phyloP scores from a whole-genome alignment of 2,329 filamentous ascomycete species.

The Calonectria ilicicola region DNA sequence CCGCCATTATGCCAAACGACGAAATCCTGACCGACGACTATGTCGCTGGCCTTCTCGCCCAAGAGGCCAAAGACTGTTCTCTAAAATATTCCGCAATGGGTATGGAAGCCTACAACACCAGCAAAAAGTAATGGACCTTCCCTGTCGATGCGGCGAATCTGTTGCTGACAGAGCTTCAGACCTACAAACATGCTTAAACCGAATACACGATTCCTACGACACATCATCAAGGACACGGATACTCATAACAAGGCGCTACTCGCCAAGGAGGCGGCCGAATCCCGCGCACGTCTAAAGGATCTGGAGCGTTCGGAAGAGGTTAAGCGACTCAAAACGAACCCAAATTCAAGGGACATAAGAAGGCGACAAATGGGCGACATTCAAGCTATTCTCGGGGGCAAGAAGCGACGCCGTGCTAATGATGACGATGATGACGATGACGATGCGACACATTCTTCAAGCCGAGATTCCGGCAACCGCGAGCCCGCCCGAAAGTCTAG shows the following conservation, averaged over 20 bases:
- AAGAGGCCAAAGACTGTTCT: conserved; percentile 81
- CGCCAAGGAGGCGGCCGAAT: conserved; percentile 86
- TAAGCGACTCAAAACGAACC: conserved; percentile 57
- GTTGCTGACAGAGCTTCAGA: conserved; percentile 54
- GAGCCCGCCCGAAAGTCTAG: conserved; percentile 17
- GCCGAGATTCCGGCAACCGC: conserved; percentile 28
- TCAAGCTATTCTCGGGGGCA: conserved; percentile 66
- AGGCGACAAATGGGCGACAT: conserved; percentile 71
- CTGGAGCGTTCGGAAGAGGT: conserved; percentile 64
- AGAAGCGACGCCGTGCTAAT: conserved; percentile 47
- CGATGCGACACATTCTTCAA: conserved; percentile 29
- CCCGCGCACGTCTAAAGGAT: conserved; percentile 75
- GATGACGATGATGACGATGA: conserved; percentile 38
- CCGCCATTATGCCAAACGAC: conserved; percentile 54
- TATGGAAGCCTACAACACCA: conserved; percentile 70
- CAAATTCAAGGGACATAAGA: conserved; percentile 63
- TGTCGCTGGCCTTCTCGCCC: conserved; percentile 81
- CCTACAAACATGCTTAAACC: conserved; percentile 81
- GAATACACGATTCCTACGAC: conserved; percentile 89
- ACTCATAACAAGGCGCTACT: conserved; percentile 89
- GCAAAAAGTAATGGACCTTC: conserved; percentile 59
- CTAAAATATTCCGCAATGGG: conserved; percentile 81
- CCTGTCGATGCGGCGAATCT: conserved; percentile 21
- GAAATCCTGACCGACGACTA: conserved; percentile 79
- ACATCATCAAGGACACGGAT: conserved; percentile 90